Evolutionary conservation across 306 rosid genomes (phyloP).

Genomic region (Rosa lucieae): DNA sequence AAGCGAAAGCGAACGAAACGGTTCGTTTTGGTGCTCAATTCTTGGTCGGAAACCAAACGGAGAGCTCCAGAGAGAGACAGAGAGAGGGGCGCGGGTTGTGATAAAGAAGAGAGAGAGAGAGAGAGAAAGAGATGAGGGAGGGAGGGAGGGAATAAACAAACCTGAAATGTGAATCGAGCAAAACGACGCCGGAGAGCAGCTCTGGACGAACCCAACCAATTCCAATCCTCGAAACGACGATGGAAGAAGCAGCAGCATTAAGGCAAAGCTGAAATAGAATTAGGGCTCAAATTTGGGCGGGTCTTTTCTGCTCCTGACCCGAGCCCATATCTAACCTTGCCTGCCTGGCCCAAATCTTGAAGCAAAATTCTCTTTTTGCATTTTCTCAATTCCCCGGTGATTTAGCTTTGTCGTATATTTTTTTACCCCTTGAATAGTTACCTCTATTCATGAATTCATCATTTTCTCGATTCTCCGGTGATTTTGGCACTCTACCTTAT

Average conservation of each 20-base stretch:
- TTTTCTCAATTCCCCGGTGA: too few relatives aligned
- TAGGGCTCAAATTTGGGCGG: not conserved
- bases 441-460: too few relatives aligned
- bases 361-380: too few relatives aligned
- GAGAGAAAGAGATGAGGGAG: not conserved
- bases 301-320: conserved; percentile 5
- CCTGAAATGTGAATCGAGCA: conserved; percentile 21
- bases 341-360: not conserved
- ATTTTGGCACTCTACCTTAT: too few relatives aligned
- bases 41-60: conserved; percentile 4
- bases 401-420: too few relatives aligned
- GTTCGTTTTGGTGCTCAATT: not conserved
- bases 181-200: conserved; percentile 30
- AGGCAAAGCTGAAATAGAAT: not conserved
- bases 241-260: not conserved
- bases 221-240: conserved; percentile 24
- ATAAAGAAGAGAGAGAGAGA: not conserved
- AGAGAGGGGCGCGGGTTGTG: not conserved
- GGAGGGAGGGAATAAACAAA: not conserved
- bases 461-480: too few relatives aligned
- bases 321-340: not conserved
- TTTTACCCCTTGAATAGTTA: too few relatives aligned
- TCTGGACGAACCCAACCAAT: conserved; percentile 1
- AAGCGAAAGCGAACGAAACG: not conserved
- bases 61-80: not conserved